phyloP scores from a whole-genome alignment of 805 yeast species.

The Metschnikowia hibisci region DNA sequence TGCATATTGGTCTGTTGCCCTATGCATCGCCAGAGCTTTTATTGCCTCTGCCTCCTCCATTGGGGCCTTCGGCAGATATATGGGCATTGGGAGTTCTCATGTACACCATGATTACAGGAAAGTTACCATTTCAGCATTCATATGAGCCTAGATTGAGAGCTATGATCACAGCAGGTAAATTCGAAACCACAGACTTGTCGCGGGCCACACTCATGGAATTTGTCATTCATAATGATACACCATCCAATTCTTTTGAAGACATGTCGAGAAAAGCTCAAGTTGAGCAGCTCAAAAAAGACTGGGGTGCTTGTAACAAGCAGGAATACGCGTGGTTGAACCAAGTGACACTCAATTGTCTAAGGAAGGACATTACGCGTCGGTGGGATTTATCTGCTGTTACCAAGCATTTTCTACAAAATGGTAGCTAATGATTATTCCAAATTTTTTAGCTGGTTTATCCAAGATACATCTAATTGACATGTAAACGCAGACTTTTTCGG shows the following conservation, averaged over 20 bases:
- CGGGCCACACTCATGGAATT: slow-evolving; percentile 36
- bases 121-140: slow-evolving; percentile 78
- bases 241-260: slow-evolving; percentile 15
- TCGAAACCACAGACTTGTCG: slow-evolving; percentile 44
- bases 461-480: background rate
- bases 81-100: slow-evolving; percentile 88
- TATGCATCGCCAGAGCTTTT: slow-evolving; percentile 89
- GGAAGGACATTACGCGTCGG: slow-evolving; percentile 47
- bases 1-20: slow-evolving; percentile 84
- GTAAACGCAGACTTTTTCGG: background rate
- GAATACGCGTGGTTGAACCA: slow-evolving; percentile 29
- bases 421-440: background rate
- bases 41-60: slow-evolving; percentile 54
- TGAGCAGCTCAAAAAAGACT: slow-evolving; percentile 10
- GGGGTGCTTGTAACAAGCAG: slow-evolving; percentile 18
- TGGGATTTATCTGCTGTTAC: slow-evolving; percentile 44
- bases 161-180: slow-evolving; percentile 65
- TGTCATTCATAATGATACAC: slow-evolving; percentile 19
- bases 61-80: slow-evolving; percentile 70
- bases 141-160: slow-evolving; percentile 76
- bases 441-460: background rate
- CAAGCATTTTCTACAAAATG: background rate
- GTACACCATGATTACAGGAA: slow-evolving; percentile 69
- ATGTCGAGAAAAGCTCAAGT: slow-evolving; percentile 10
- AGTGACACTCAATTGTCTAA: slow-evolving; percentile 52